These are phyloP conservation scores for Chenopodium berlandieri DNA, from an alignment of 148 eudicot species.

Conservation along the genomic window DNA sequence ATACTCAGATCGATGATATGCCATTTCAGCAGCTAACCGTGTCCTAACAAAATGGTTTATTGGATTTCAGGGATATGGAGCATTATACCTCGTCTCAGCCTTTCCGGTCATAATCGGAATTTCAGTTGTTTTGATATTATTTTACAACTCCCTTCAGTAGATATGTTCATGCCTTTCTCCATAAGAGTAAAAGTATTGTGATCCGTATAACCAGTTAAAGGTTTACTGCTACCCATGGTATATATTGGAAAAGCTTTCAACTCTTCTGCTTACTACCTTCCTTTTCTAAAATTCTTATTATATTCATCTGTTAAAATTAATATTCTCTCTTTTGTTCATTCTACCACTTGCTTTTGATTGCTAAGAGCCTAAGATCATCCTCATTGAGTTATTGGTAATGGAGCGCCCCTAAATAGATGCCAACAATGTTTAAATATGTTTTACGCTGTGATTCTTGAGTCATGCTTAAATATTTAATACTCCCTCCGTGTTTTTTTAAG, in stretches of 20 bases:
- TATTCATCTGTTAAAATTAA: too few relatives aligned
- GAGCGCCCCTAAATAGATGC: too few relatives aligned
- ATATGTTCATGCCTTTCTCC: neutral
- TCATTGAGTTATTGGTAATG: too few relatives aligned
- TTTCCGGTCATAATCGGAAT: slow-evolving; percentile 81
- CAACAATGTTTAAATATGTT: too few relatives aligned
- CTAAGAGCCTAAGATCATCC: too few relatives aligned
- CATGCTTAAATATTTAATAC: too few relatives aligned
- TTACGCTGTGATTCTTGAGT: too few relatives aligned
- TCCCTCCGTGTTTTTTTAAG: too few relatives aligned
- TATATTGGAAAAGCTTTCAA: neutral
- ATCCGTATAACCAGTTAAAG: neutral
- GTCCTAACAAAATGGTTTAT: neutral
- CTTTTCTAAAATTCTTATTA: neutral
- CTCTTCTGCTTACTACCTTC: neutral
- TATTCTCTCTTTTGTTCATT: too few relatives aligned
- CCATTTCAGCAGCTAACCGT: neutral
- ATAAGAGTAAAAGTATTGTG: neutral
- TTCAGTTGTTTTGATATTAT: slow-evolving; percentile 76
- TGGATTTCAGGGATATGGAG: slow-evolving; percentile 71
- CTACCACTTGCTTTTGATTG: too few relatives aligned
- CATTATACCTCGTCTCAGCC: slow-evolving; percentile 74
- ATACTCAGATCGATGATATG: neutral
- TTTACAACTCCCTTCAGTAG: slow-evolving; percentile 80
- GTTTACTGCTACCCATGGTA: neutral